Evolutionary conservation across 2,329 filamentous ascomycete species (phyloP).

Genomic region (Colletotrichum horii): DNA sequence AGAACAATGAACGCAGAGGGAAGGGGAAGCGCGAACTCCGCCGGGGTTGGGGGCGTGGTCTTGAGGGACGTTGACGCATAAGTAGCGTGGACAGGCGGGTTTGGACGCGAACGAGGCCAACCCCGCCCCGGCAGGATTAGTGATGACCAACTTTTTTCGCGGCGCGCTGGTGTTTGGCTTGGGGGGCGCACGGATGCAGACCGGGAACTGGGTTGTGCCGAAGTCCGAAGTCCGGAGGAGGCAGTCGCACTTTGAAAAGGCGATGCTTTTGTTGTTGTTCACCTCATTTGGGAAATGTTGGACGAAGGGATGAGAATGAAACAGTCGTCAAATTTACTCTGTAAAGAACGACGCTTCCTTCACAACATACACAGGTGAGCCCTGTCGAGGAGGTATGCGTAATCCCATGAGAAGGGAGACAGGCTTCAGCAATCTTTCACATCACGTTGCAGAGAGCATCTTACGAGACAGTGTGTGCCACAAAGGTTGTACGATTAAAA

Average conservation of each 20-base stretch:
- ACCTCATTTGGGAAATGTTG: neutral
- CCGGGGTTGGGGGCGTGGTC: neutral
- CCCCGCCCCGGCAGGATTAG: neutral
- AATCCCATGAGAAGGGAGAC: accelerated
- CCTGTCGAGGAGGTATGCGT: neutral
- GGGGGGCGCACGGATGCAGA: neutral
- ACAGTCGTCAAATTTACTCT: neutral
- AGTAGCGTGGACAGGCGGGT: neutral
- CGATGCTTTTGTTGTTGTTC: neutral
- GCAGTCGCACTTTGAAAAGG: neutral
- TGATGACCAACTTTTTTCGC: neutral
- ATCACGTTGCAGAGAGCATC: neutral
- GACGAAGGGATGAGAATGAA: neutral
- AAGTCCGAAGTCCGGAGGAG: neutral
- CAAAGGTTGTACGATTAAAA: slow-evolving; percentile 7
- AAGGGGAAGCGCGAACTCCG: neutral
- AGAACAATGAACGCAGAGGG: neutral
- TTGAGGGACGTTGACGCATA: neutral
- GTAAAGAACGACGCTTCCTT: neutral
- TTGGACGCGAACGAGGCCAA: neutral
- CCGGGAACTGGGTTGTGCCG: neutral
- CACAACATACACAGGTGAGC: neutral
- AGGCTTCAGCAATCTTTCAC: neutral
- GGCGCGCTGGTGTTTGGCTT: neutral
- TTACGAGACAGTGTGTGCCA: neutral